These are phyloP conservation scores for Lentinula sp. DNA, from an alignment of 768 basidiomycete species.

Conservation along the genomic window DNA sequence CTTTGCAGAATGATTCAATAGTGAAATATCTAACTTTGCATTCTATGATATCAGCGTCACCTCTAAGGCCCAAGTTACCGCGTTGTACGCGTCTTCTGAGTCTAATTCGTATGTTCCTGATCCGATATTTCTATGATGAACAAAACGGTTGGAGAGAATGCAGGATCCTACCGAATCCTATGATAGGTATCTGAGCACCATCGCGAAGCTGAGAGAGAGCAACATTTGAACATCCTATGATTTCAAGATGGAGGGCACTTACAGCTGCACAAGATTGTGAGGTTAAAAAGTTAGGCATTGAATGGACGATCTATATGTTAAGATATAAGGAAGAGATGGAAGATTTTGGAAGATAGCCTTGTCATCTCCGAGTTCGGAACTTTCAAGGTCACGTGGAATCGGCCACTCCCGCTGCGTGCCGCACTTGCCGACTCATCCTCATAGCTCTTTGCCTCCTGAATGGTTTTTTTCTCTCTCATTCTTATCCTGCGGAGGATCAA, in stretches of 20 bases:
- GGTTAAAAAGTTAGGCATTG: background rate
- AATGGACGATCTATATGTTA: background rate
- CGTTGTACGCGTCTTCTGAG: conserved; percentile 45
- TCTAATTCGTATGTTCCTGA: conserved; percentile 49
- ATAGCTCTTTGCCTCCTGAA: too few relatives aligned
- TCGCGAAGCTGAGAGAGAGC: conserved; percentile 35
- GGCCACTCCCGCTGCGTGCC: too few relatives aligned
- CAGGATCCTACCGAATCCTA: conserved; percentile 40
- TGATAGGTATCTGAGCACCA: conserved; percentile 44
- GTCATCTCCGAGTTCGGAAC: too few relatives aligned
- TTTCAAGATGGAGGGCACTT: background rate
- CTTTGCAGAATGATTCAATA: conserved; percentile 19
- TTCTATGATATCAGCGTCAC: conserved; percentile 21
- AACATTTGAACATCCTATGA: too few relatives aligned
- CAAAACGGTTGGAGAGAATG: background rate
- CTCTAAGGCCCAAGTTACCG: conserved; percentile 59
- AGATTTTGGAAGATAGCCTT: background rate
- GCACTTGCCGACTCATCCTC: too few relatives aligned
- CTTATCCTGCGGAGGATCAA: too few relatives aligned
- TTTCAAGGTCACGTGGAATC: too few relatives aligned
- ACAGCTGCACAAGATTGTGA: background rate
- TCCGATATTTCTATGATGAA: background rate
- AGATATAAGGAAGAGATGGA: background rate
- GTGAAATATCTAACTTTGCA: background rate
- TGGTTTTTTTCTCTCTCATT: too few relatives aligned